Evolutionary conservation across 1,139 yeast genomes (phyloP).

Genomic region (Chernovozyma sophiae-reginae): DNA sequence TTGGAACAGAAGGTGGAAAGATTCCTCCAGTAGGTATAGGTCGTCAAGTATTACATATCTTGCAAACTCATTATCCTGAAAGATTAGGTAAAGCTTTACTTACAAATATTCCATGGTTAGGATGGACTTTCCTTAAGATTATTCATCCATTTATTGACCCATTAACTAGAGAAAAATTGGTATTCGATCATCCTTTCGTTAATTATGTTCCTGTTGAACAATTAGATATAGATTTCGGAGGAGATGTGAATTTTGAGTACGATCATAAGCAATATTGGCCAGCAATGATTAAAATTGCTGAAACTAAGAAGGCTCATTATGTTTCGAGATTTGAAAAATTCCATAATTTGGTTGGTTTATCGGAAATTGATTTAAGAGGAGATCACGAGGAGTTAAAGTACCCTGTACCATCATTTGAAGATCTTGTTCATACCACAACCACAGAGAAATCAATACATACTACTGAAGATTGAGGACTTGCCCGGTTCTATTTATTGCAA

Average conservation of each 20-base stretch:
- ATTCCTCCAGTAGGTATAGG: slow-evolving; percentile 82
- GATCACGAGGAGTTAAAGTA: slow-evolving; percentile 34
- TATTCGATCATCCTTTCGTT: slow-evolving; percentile 45
- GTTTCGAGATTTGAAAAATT: slow-evolving; percentile 35
- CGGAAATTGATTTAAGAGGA: slow-evolving; percentile 76
- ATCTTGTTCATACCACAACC: background rate
- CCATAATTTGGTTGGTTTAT: slow-evolving; percentile 40
- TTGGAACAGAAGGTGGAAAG: slow-evolving; percentile 54
- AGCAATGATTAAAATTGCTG: slow-evolving; percentile 38
- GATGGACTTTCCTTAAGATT: slow-evolving; percentile 44
- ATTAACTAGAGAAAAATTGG: slow-evolving; percentile 45
- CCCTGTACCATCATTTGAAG: slow-evolving; percentile 12
- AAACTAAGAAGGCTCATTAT: slow-evolving; percentile 31
- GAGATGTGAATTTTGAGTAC: slow-evolving; percentile 39
- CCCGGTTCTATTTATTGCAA: too few species aligned
- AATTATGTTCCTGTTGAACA: slow-evolving; percentile 44
- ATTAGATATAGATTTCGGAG: slow-evolving; percentile 45
- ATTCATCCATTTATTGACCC: slow-evolving; percentile 50
- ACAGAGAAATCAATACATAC: background rate
- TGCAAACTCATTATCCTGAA: slow-evolving; percentile 55
- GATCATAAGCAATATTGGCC: slow-evolving; percentile 43
- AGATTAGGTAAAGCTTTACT: slow-evolving; percentile 45
- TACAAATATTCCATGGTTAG: slow-evolving; percentile 47
- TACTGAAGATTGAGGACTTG: too few species aligned
- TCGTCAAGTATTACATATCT: slow-evolving; percentile 66